Percentiles rank a stretch among this genome's conserved stretches.
Conservation (phyloP, 1,139 yeast genomes). For the Pichia norvegensis region DNA sequence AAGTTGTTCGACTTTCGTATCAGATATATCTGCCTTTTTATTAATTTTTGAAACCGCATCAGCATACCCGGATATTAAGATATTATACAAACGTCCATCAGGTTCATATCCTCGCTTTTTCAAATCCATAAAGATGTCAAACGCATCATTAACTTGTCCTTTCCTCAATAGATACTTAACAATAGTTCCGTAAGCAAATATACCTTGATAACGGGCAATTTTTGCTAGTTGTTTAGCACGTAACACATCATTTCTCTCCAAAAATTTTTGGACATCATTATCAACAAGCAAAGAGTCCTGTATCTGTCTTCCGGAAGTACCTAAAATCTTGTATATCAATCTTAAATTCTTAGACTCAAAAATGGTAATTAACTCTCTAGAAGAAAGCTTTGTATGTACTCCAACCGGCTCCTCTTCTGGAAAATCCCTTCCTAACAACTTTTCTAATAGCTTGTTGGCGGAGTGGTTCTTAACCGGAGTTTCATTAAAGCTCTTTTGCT, state of each 20-base stretch:
- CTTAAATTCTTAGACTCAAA: slow-evolving; percentile 35
- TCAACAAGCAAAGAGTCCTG: slow-evolving; percentile 50
- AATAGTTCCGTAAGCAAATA: slow-evolving; percentile 56
- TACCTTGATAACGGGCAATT: slow-evolving; percentile 43
- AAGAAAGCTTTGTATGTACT: slow-evolving; percentile 24
- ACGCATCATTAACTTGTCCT: slow-evolving; percentile 37
- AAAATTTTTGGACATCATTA: slow-evolving; percentile 42
- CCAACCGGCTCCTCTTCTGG: slow-evolving; percentile 17
- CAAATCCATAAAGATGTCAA: slow-evolving; percentile 44
- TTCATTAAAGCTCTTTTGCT: slow-evolving; percentile 16
- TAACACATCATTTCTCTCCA: slow-evolving; percentile 39
- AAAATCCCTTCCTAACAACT: slow-evolving; percentile 18
- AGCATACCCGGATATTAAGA: slow-evolving; percentile 53
- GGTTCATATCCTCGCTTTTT: slow-evolving; percentile 53
- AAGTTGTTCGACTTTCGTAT: slow-evolving; percentile 23
- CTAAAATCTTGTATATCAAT: slow-evolving; percentile 45
- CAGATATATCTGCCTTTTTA: slow-evolving; percentile 20
- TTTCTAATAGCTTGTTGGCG: slow-evolving; percentile 20
- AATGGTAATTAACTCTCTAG: slow-evolving; percentile 24
- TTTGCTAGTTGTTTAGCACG: slow-evolving; percentile 49
- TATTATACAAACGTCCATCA: slow-evolving; percentile 48
- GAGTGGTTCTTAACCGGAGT: slow-evolving; percentile 22
- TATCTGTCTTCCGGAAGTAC: slow-evolving; percentile 48
- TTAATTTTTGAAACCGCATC: slow-evolving; percentile 18
- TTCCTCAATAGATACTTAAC: slow-evolving; percentile 40